Percentiles rank a stretch among this genome's conserved stretches.
Evolutionary conservation across 352 stramenopile species (phyloP).

Genomic region (Aphanomyces invadans): DNA sequence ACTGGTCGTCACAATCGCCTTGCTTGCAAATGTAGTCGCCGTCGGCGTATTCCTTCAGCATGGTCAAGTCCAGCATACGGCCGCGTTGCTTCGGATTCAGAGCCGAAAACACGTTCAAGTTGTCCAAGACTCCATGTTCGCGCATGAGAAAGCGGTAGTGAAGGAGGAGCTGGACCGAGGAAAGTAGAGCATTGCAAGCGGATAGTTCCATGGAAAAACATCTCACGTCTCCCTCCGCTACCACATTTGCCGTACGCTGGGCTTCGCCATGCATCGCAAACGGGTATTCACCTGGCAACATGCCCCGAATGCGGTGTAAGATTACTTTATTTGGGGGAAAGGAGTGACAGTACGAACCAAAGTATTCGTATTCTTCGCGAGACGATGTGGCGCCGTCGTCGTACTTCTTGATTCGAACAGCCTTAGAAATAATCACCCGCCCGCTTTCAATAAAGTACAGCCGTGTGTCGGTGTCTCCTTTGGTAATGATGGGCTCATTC

Average conservation of each 20-base stretch:
- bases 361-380: constrained; percentile 52
- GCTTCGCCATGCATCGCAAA: constrained; percentile 37
- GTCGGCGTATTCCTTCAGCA: constrained; percentile 37
- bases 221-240: constrained; percentile 39
- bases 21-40: constrained; percentile 46
- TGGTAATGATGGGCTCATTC: constrained; percentile 56
- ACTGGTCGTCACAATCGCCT: constrained; percentile 48
- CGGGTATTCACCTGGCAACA: constrained; percentile 30
- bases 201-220: constrained; percentile 43
- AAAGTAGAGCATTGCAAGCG: constrained; percentile 38
- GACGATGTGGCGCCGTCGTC: constrained; percentile 46
- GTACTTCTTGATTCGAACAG: not conserved
- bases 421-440: constrained; percentile 44
- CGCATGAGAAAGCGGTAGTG: constrained; percentile 46
- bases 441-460: constrained; percentile 68
- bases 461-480: constrained; percentile 49
- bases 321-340: too few species aligned
- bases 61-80: constrained; percentile 46
- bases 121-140: constrained; percentile 47
- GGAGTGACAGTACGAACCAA: constrained; percentile 27
- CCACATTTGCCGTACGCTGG: constrained; percentile 38
- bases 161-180: constrained; percentile 49
- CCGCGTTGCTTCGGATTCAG: constrained; percentile 33
- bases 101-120: constrained; percentile 56
- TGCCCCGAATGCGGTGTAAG: too few species aligned